Evolutionary conservation across 139 green algal genomes (phyloP), one percentile per base, ranked within the genome.

Genomic region (Chlorella sorokiniana): DNA sequence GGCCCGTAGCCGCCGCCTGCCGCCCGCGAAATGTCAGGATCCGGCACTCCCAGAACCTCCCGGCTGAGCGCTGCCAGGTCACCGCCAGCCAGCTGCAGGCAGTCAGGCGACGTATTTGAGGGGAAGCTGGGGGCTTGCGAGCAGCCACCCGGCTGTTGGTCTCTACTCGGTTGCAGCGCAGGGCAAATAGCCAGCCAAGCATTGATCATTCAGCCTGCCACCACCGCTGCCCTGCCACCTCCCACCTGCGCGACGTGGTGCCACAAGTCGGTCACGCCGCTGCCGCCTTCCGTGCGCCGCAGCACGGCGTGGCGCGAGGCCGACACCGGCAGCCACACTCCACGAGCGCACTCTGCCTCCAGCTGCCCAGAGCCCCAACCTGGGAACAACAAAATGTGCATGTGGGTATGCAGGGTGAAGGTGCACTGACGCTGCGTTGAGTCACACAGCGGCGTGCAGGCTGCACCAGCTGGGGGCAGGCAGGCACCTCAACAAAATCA

Each of bases 331-430:
- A 95, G 91, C 94, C 94, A 97, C 52, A 96, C 93, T 29, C 93
- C 92, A 1, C 77, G 51, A n/a, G 79, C 52, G 42, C 88, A 90
- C 88, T 98, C 94, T 52, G 79, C 69, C 69, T 92, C 85, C 40
- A 98, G 86, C 87, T 98, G 94, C 31, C 92, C 94, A 0, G 92
- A 87, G 0, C 81, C 88, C 94, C 94, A 97, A 18, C 94, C 92
- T 52, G 86, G 84, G 77, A 16, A 1, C n/a, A 77, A 35, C 42
- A n/a, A 77, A 25, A 64, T 44, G 33, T 63, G 71, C 48, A 78
- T 52, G 23, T 31, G 44, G 25, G n/a, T 27, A 14, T 23, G 8
- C 27, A 44, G 33, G 10, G 18, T 14, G 10, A 42, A 71, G 20
- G 65, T 22, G 22, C 65, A 72, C n/a, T 40, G 31, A 27, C 6